Evolutionary conservation across 1,139 yeast genomes (phyloP).

Genomic region (Williopsis jadinii): DNA sequence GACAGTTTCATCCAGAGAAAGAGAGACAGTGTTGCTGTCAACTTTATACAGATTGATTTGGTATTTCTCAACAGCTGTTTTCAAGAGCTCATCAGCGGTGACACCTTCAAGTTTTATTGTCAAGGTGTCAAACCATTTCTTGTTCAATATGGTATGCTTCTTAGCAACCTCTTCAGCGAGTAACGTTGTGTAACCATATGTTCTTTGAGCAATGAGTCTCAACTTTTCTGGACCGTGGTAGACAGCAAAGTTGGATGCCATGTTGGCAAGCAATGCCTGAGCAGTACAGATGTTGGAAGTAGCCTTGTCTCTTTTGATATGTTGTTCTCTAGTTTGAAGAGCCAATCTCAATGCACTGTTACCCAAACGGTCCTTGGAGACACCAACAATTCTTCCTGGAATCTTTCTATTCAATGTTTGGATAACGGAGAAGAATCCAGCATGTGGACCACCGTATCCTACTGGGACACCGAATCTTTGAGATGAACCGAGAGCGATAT

Average conservation of each 20-base stretch:
- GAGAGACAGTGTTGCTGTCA: constrained; percentile 52
- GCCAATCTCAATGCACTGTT: constrained; percentile 86
- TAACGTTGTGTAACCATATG: constrained; percentile 66
- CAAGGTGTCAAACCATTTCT: constrained; percentile 82
- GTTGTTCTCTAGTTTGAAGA: constrained; percentile 96
- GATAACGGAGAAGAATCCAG: constrained; percentile 89
- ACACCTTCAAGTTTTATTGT: constrained; percentile 50
- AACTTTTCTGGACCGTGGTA: constrained; percentile 96
- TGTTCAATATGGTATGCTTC: constrained; percentile 47
- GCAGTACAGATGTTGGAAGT: constrained; percentile 98
- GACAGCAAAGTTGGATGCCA: constrained; percentile 92
- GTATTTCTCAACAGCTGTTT: constrained; percentile 49
- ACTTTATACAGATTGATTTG: constrained; percentile 75
- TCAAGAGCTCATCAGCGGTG: constrained; percentile 49
- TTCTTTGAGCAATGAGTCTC: constrained; percentile 68
- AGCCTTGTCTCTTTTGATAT: constrained; percentile 94
- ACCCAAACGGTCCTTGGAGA: constrained; percentile 87
- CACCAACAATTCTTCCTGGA: constrained; percentile 95
- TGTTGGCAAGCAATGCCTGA: constrained; percentile 91
- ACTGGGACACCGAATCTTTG: constrained; percentile 97
- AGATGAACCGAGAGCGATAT: constrained; percentile 85
- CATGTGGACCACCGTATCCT: constrained; percentile 99
- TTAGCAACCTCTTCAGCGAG: constrained; percentile 52
- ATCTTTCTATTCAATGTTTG: constrained; percentile 79
- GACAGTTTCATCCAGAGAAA: constrained; percentile 85